Conservation (phyloP, 1,139 yeast species). For the Arxiozyma telluris region DNA sequence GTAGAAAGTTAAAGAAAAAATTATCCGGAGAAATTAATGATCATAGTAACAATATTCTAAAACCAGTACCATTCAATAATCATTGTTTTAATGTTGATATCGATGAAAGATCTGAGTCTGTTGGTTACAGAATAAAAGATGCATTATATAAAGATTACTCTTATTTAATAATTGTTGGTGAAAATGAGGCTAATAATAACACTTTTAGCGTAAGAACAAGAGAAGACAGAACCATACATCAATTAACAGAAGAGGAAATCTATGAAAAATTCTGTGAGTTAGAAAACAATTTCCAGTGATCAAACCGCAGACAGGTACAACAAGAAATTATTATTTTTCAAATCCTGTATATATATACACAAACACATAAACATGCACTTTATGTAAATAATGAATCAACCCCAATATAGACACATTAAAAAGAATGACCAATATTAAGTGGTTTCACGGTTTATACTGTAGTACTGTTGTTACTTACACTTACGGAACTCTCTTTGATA, state of each 20-base stretch:
- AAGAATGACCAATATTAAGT: neutral
- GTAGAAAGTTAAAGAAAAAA: slow-evolving; percentile 16
- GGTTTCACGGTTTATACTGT: too few species aligned
- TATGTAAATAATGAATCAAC: neutral
- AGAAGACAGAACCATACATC: slow-evolving; percentile 42
- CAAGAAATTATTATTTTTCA: too few species aligned
- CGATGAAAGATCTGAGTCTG: slow-evolving; percentile 65
- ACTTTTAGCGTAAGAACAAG: slow-evolving; percentile 62
- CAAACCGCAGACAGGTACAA: neutral
- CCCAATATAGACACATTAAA: neutral
- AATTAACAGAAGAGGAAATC: slow-evolving; percentile 40
- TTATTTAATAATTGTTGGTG: slow-evolving; percentile 78
- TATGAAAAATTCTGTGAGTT: slow-evolving; percentile 41
- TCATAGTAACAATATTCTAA: slow-evolving; percentile 3
- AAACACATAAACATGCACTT: neutral
- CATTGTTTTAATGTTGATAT: slow-evolving; percentile 66
- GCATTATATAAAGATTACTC: slow-evolving; percentile 71
- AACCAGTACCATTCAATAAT: slow-evolving; percentile 46
- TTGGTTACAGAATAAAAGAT: slow-evolving; percentile 72
- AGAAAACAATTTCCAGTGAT: slow-evolving; percentile 35
- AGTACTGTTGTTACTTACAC: neutral
- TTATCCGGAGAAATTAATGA: slow-evolving; percentile 22
- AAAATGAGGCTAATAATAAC: slow-evolving; percentile 58
- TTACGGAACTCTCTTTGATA: neutral
- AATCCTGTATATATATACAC: neutral